phyloP scores from a whole-genome alignment of 345 rosid species.

The Hypericum androsaemum region DNA sequence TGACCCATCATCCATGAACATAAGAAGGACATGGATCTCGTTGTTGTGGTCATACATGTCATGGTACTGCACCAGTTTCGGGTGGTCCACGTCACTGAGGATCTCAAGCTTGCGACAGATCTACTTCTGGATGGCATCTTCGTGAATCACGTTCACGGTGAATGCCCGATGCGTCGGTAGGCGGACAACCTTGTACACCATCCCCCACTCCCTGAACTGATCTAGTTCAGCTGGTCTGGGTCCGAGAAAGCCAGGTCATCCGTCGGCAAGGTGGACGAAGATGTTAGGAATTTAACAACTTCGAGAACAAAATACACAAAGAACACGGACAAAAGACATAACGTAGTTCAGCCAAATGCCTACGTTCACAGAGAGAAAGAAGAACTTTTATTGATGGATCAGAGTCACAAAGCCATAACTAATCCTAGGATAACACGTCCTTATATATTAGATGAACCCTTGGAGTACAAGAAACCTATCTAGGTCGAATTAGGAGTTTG shows the following conservation, averaged over 20 bases:
- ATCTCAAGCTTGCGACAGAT: constrained; percentile 92
- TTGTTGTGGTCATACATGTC: constrained; percentile 81
- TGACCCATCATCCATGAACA: constrained; percentile 84
- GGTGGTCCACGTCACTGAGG: constrained; percentile 66
- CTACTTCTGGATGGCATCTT: constrained; percentile 70
- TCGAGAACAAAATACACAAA: too few relatives aligned
- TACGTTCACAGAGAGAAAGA: too few relatives aligned
- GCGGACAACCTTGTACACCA: constrained; percentile 79
- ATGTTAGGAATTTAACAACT: too few relatives aligned
- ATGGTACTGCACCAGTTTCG: constrained; percentile 83
- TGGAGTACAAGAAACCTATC: too few relatives aligned
- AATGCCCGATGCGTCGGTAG: constrained; percentile 37
- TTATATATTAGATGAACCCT: too few relatives aligned
- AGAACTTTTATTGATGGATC: too few relatives aligned
- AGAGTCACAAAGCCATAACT: too few relatives aligned
- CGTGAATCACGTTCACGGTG: constrained; percentile 91
- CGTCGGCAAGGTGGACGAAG: constrained; percentile 9
- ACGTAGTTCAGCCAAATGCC: too few relatives aligned
- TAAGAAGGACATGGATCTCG: constrained; percentile 82
- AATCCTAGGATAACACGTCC: too few relatives aligned
- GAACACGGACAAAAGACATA: too few relatives aligned
- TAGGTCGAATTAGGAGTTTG: too few relatives aligned
- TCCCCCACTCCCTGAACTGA: constrained; percentile 91
- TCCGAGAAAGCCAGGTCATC: constrained; percentile 37
- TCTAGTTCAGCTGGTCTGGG: constrained; percentile 48